These are phyloP conservation scores for Aureobasidium namibiae DNA, from an alignment of 2,329 filamentous ascomycete genomes.

Conservation along the genomic window DNA sequence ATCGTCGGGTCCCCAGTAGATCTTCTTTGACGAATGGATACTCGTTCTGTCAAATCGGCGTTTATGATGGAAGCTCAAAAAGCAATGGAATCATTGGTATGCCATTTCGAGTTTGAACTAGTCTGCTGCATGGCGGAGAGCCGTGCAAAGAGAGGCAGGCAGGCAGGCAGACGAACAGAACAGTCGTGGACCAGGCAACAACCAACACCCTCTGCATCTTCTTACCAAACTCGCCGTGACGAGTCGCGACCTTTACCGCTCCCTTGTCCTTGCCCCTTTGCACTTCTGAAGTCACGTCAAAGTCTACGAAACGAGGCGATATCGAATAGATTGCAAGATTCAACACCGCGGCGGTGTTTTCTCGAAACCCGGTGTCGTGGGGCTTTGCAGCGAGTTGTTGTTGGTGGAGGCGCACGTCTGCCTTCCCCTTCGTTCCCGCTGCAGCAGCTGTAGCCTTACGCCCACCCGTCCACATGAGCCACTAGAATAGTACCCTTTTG, in stretches of 20 bases:
- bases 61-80: neutral
- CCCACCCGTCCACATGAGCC: neutral
- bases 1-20: neutral
- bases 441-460: neutral
- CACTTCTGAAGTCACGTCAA: too few relatives aligned
- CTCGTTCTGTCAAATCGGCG: too few relatives aligned
- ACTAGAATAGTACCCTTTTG: neutral
- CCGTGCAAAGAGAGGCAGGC: too few relatives aligned
- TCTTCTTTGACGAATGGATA: too few relatives aligned
- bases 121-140: too few relatives aligned
- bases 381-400: neutral
- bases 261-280: too few relatives aligned
- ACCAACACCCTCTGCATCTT: slow-evolving; percentile 1
- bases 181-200: neutral
- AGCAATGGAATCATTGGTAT: too few relatives aligned
- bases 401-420: neutral
- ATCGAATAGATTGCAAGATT: neutral
- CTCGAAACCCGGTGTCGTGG: neutral
- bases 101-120: too few relatives aligned
- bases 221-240: neutral
- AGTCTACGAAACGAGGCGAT: neutral
- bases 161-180: neutral
- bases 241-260: too few relatives aligned
- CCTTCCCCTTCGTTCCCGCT: neutral
- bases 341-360: too few relatives aligned